Conservation (phyloP, 2,329 filamentous ascomycete genomes). For the Chrysoporthe deuterocubensis region DNA sequence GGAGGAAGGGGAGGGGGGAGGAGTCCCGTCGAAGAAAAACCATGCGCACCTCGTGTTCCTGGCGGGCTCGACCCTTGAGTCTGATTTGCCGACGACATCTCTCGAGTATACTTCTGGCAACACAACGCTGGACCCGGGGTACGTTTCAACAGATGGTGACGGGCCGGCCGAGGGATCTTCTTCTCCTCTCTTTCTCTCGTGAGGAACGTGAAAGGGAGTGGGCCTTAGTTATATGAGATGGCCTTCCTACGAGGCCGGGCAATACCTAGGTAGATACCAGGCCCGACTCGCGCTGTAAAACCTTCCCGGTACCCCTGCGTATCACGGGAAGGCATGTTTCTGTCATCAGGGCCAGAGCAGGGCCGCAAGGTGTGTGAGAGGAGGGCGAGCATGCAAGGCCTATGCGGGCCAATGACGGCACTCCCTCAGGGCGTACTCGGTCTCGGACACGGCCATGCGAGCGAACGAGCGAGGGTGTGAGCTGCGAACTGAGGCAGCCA, state of each 20-base stretch:
- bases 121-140: not conserved
- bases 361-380: not conserved
- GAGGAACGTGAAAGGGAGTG: not conserved
- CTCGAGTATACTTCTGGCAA: conserved; percentile 4
- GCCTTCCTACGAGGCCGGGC: not conserved
- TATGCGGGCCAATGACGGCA: not conserved
- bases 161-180: not conserved
- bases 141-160: too few species aligned
- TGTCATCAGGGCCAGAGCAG: not conserved
- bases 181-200: not conserved
- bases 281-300: not conserved
- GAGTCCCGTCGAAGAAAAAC: not conserved
- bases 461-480: not conserved
- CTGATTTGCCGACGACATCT: conserved; percentile 15
- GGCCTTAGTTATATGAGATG: not conserved
- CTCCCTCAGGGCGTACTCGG: not conserved
- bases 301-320: not conserved
- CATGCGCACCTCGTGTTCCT: conserved; percentile 14
- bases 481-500: not conserved
- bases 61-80: conserved; percentile 15
- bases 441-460: not conserved
- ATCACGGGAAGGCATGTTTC: not conserved
- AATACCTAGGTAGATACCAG: not conserved
- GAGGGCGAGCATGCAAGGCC: not conserved
- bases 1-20: not conserved